Evolutionary conservation across 257 asterid genomes (phyloP).

Genomic region (Mentha longifolia): DNA sequence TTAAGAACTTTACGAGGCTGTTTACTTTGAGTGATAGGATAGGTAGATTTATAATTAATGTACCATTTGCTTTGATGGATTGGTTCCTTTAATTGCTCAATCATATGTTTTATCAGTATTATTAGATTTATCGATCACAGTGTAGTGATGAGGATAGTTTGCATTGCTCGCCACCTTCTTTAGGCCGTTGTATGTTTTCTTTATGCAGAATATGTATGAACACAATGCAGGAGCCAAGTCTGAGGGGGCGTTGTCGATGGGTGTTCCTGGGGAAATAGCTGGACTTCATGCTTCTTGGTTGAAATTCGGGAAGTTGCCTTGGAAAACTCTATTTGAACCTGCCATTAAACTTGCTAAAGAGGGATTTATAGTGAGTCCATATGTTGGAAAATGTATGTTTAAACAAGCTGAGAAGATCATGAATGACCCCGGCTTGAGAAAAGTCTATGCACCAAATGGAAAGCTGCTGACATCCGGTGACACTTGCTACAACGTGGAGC

Average conservation of each 20-base stretch:
- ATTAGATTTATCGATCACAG: too few relatives aligned
- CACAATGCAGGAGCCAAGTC: slow-evolving; percentile 51
- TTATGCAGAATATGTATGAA: slow-evolving; percentile 77
- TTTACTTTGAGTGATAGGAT: too few relatives aligned
- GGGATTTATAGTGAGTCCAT: slow-evolving; percentile 76
- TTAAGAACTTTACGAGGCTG: too few relatives aligned
- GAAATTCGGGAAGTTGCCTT: slow-evolving; percentile 71
- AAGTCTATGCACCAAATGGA: slow-evolving; percentile 78
- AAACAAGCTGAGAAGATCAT: slow-evolving; percentile 35
- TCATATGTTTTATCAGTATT: too few relatives aligned
- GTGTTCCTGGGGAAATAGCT: slow-evolving; percentile 91
- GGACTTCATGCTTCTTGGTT: slow-evolving; percentile 85
- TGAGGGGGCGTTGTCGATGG: slow-evolving; percentile 72
- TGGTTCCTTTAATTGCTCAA: too few relatives aligned
- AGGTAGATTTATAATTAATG: too few relatives aligned
- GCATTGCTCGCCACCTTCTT: slow-evolving; percentile 3
- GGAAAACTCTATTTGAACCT: slow-evolving; percentile 69
- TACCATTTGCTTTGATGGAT: too few relatives aligned
- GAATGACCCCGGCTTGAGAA: slow-evolving; percentile 65
- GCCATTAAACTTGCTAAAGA: slow-evolving; percentile 77
- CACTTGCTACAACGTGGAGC: slow-evolving; percentile 73
- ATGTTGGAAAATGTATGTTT: slow-evolving; percentile 49
- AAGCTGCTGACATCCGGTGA: slow-evolving; percentile 68
- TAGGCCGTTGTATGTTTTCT: slow-evolving; percentile 26
- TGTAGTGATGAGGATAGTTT: background rate